Base-by-base conservation (phyloP, 257 asterid genomes). In the Buddleja alternifolia region DNA sequence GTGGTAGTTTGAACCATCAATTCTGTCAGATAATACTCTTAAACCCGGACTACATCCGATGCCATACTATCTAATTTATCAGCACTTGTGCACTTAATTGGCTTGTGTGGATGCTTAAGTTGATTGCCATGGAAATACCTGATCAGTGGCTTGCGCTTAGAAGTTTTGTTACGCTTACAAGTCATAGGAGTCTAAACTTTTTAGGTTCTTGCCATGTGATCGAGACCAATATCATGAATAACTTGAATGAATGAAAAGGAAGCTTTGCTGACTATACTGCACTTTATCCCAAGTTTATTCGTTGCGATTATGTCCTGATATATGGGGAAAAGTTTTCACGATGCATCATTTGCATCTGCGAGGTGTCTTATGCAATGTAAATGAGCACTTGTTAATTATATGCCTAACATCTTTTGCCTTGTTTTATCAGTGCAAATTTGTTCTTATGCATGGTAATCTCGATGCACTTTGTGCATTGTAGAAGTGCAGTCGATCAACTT, bases 51-150 rank as follows among this genome's bases (percentile, higher is more conserved):
- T 24, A 42, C 19, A 16, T 41, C 24, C 24, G 51, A 54, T 40
- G 15, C 44, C 23, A 7, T 6, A 12, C n/a, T n/a, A 36, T 20
- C 15, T 36, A 41, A 40, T 21, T 21, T 42, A 21, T 32, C 42
- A 11, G 40, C 34, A 14, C 36, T 40, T 8, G 8, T 66, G 39
- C 41, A 47, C 39, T 57, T 70, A n/a, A 51, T 60, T 70, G 47
- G 41, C 19, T 37, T 60, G 48, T 58, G 34, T 60, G 63, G n/a
- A 48, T 48, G 47, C 47, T 60, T 37, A 23, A 50, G 48, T 42
- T 70, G 36, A 4, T 44, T 46, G 40, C 37, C 29, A 10, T 51
- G 53, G 54, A 8, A 37, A 11, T 34, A 24, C 29, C 59, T 41
- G 66, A 29, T 14, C 15, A 39, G 9, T 19, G 39, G 41, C 74